Conservation (phyloP, 225 moss, liverwort and hornwort species). For the Climacium dendroides region DNA sequence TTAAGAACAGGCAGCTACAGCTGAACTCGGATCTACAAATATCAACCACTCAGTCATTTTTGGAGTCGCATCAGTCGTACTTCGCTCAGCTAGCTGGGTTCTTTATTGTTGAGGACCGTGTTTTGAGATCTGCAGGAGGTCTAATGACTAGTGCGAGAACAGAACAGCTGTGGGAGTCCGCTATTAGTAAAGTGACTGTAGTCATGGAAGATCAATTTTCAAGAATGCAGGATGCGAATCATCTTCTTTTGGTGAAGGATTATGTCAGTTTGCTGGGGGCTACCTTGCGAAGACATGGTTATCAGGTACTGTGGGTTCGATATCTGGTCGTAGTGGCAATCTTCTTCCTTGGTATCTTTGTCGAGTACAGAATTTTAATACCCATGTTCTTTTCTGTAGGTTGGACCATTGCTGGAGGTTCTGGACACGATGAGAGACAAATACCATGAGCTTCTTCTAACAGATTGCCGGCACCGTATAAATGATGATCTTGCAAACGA, state of each 20-base stretch:
- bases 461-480: slow-evolving; percentile 69
- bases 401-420: slow-evolving; percentile 47
- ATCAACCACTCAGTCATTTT: slow-evolving; percentile 71
- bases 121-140: slow-evolving; percentile 90
- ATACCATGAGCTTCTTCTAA: slow-evolving; percentile 85
- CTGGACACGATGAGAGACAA: slow-evolving; percentile 69
- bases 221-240: slow-evolving; percentile 82
- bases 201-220: slow-evolving; percentile 97
- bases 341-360: not conserved
- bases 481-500: slow-evolving; percentile 92
- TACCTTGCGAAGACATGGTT: slow-evolving; percentile 82
- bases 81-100: slow-evolving; percentile 94
- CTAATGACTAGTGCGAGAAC: slow-evolving; percentile 70
- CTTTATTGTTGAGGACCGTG: slow-evolving; percentile 95
- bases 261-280: slow-evolving; percentile 87
- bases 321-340: not conserved
- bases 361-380: not conserved
- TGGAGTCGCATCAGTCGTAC: slow-evolving; percentile 86
- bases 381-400: not conserved
- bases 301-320: slow-evolving; percentile 32
- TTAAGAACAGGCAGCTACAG: slow-evolving; percentile 90
- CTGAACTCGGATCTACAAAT: slow-evolving; percentile 83
- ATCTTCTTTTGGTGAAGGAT: slow-evolving; percentile 90
- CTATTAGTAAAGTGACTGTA: slow-evolving; percentile 77
- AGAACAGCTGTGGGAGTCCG: slow-evolving; percentile 93